Evolutionary conservation across 805 yeast genomes (phyloP).

Genomic region (Starmerella stigmatis): DNA sequence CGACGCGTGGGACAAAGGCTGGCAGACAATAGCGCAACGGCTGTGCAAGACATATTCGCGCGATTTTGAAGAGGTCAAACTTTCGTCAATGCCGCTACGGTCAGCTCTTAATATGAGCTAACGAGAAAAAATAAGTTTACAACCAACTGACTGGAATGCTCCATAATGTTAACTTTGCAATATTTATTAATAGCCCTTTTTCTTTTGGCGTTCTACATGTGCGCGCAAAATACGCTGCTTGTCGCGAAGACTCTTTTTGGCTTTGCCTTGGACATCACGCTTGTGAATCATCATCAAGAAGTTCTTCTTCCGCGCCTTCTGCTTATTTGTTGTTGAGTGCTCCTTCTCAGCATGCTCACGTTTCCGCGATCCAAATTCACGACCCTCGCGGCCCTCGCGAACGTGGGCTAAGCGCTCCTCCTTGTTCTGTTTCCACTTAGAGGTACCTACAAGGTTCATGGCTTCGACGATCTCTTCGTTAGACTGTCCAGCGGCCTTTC

Average conservation of each 20-base stretch:
- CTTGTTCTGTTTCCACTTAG: slow-evolving; percentile 69
- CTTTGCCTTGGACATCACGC: slow-evolving; percentile 87
- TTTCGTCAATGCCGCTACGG: not conserved
- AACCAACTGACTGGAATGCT: too few species aligned
- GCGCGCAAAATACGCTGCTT: slow-evolving; percentile 78
- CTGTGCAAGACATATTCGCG: not conserved
- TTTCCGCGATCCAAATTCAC: slow-evolving; percentile 82
- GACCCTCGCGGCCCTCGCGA: slow-evolving; percentile 83
- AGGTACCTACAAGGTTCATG: slow-evolving; percentile 60
- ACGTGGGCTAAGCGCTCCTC: slow-evolving; percentile 85
- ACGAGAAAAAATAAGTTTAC: not conserved
- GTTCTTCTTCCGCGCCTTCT: slow-evolving; percentile 96
- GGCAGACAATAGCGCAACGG: not conserved
- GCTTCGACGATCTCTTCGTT: slow-evolving; percentile 86
- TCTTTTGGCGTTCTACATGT: slow-evolving; percentile 83
- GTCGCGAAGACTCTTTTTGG: slow-evolving; percentile 78
- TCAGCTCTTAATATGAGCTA: not conserved
- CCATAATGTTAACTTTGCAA: too few species aligned
- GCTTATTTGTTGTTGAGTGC: slow-evolving; percentile 89
- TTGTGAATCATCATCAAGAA: slow-evolving; percentile 98
- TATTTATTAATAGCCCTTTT: slow-evolving; percentile 54
- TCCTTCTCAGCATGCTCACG: slow-evolving; percentile 52
- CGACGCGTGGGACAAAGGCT: not conserved
- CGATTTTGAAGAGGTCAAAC: not conserved
- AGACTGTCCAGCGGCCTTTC: slow-evolving; percentile 47